phyloP scores from a whole-genome alignment of 129 eudicot species.

The Logfia minima region DNA sequence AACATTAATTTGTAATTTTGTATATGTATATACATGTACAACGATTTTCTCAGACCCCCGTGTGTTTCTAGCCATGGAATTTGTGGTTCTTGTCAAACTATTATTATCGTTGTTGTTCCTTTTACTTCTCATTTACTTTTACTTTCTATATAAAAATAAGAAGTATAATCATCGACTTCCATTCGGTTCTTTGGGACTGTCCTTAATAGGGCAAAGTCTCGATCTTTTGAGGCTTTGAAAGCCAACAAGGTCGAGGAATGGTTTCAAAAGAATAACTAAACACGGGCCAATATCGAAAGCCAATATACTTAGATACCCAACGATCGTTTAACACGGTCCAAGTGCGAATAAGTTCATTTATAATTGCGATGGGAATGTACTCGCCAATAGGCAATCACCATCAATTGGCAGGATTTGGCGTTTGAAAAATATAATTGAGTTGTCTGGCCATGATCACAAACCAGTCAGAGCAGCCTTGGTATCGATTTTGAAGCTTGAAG shows the following conservation, averaged over 20 bases:
- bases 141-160: not conserved
- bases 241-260: slow-evolving; percentile 36
- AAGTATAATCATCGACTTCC: slow-evolving; percentile 11
- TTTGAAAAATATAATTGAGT: slow-evolving; percentile 34
- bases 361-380: slow-evolving; percentile 32
- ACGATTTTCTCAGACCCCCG: not conserved
- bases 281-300: slow-evolving; percentile 40
- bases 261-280: slow-evolving; percentile 33
- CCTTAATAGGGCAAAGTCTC: slow-evolving; percentile 39
- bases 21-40: not conserved
- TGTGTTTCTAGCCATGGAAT: slow-evolving; percentile 21
- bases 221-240: slow-evolving; percentile 35
- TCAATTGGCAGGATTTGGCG: slow-evolving; percentile 33
- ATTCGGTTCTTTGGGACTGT: slow-evolving; percentile 42
- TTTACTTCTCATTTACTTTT: slow-evolving; percentile 6
- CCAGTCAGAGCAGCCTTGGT: slow-evolving; percentile 39
- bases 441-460: slow-evolving; percentile 39
- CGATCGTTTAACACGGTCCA: slow-evolving; percentile 37
- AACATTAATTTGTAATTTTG: not conserved
- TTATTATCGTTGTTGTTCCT: not conserved
- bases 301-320: slow-evolving; percentile 33
- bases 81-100: not conserved
- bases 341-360: slow-evolving; percentile 45
- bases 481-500: slow-evolving; percentile 45
- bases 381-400: slow-evolving; percentile 34